Base-by-base conservation (phyloP, 31 red algal genomes). In the Odonthalia washingtoniensis region DNA sequence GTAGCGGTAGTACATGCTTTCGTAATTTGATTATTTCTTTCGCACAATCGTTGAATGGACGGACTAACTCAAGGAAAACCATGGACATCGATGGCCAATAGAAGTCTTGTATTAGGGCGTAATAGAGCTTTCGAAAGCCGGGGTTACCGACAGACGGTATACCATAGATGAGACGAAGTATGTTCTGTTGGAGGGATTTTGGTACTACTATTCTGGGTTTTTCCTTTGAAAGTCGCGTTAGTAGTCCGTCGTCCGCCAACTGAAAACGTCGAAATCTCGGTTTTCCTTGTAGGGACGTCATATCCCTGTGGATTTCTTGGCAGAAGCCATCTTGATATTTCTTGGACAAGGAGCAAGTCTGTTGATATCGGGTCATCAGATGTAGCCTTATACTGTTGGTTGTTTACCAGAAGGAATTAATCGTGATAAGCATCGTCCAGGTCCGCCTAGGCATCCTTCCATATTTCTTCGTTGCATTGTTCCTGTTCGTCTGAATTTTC, bases 181-280 rank as follows among this genome's bases (percentile, higher is more conserved):
- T 0, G 30, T 30, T 78, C 28, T 31, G 37, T 65, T 35, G 38
- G 14, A 86, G 0, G 4, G 38, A 24, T 0, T 86, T 61, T 26
- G 82, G 67, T 0, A 86, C 82, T 31, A 75, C 82, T 34, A 83
- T 83, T 83, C 0, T 66, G 21, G 9, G 12, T 9, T 57, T 21
- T 9, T 21, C 49, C 12, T 57, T 14, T 57, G 49, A 9, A 9
- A 57, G 49, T 57, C 49, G 49, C 12, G 21, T 14, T 14, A 57
- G 21, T 9, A 57, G 9, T 14, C 49, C 49, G 21, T 57, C 49
- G 9, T 57, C 49, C 49, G 49, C 49, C 49, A 57, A 14, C 21
- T 57, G 9, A 21, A 14, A 57, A 57, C 21, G 12, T 57, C 49
- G 49, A 9, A 21, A 57, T 21, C 21, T 14, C 12, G 49, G 9